These are phyloP conservation scores for Oryza punctata DNA, from an alignment of 176 grass and related monocot species.

Conservation along the genomic window DNA sequence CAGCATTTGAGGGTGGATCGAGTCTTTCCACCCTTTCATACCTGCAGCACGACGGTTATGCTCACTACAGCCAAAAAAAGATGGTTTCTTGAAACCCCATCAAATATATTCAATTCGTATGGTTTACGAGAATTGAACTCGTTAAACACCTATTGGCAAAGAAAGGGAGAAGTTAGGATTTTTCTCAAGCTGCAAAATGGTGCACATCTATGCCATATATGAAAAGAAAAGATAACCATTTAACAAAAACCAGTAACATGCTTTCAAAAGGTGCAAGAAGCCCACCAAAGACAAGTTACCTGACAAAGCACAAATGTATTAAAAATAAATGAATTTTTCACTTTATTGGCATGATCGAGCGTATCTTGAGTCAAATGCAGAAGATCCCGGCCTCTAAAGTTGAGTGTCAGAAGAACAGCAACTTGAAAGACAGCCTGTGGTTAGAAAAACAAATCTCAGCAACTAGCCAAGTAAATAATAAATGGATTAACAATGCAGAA, in stretches of 20 bases:
- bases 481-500: neutral
- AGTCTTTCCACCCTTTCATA: conserved; percentile 30
- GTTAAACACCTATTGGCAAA: conserved; percentile 72
- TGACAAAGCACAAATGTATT: conserved; percentile 96
- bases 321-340: conserved; percentile 96
- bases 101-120: conserved; percentile 78
- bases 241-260: neutral
- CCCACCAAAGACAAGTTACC: conserved; percentile 40
- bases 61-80: conserved; percentile 71
- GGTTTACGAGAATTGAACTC: conserved; percentile 97
- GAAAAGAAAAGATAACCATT: conserved; percentile 7
- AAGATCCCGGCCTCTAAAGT: conserved; percentile 63
- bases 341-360: conserved; percentile 56
- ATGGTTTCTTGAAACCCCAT: conserved; percentile 70
- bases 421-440: conserved; percentile 93
- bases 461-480: neutral
- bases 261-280: conserved; percentile 1
- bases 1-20: too few species aligned
- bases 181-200: conserved; percentile 35
- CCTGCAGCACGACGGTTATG: conserved; percentile 77
- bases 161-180: conserved; percentile 22
- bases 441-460: conserved; percentile 38
- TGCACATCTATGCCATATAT: neutral
- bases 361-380: conserved; percentile 67
- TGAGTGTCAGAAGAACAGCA: conserved; percentile 73